A percentile compares a stretch with the other conserved stretches of the same genome.
phyloP scores from a whole-genome alignment of 306 rosid species.

The Castanea sativa region DNA sequence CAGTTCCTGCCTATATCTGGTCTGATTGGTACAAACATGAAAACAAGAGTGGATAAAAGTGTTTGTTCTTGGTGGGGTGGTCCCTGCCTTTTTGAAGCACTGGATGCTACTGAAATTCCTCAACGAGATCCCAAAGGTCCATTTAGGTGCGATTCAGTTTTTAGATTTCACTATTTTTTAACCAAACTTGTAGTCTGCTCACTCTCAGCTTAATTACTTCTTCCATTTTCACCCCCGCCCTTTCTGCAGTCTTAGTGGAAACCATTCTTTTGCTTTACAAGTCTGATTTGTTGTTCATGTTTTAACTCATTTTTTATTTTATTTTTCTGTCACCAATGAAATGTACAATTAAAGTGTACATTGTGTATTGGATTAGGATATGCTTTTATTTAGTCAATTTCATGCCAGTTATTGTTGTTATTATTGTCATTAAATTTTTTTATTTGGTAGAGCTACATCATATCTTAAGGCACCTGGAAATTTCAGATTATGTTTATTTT shows the following conservation, averaged over 20 bases:
- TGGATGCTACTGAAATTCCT: slow-evolving; percentile 71
- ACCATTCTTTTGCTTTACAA: not conserved
- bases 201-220: not conserved
- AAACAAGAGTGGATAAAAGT: slow-evolving; percentile 65
- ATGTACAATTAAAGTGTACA: not conserved
- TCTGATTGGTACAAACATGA: slow-evolving; percentile 63
- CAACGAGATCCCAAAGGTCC: slow-evolving; percentile 81
- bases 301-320: not conserved
- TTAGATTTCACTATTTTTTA: not conserved
- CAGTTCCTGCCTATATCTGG: slow-evolving; percentile 91
- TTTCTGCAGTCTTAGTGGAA: not conserved
- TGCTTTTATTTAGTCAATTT: not conserved
- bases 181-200: not conserved
- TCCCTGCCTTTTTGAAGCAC: slow-evolving; percentile 91
- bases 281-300: not conserved
- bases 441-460: not conserved
- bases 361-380: not conserved
- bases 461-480: not conserved
- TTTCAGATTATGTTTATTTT: not conserved
- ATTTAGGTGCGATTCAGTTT: slow-evolving; percentile 55
- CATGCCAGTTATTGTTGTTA: not conserved
- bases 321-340: not conserved
- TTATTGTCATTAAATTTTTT: not conserved
- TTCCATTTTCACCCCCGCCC: not conserved
- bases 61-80: slow-evolving; percentile 88